Evolutionary conservation across 345 rosid species (phyloP), one percentile per base, ranked within the genome.

Genomic region (Gossypium anomalum): DNA sequence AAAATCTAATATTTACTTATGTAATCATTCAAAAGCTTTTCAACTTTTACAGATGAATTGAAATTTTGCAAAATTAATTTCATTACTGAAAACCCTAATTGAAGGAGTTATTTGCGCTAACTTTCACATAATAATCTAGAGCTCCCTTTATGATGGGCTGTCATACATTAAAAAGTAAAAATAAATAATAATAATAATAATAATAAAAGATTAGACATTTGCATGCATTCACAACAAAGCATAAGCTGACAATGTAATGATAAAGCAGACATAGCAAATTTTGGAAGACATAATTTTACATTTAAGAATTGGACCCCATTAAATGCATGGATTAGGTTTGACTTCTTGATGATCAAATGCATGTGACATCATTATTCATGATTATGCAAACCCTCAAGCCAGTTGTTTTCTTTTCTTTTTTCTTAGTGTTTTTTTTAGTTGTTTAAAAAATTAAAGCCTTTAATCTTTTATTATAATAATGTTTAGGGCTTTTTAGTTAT

Each of bases 271-370:
- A 23, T 2, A 1, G 57, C 58, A 68, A 51, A 16, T 3, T 49
- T 69, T 49, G 15, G 59, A 49, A 19, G 25, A 25, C 23, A 48
- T 25, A 15, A 48, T 68, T 68, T 25, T 23, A 16, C 60, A 56
- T 56, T 9, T 14, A 66, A 19, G 12, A 12, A 48, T 51, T 68
- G 83, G 83, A 60, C 73, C 82, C 82, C 3, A 56, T 3, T 5
- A 22, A 57, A 60, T 79, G 86, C 82, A 81, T 69, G 83, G 83
- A 82, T 79, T 78, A 77, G 83, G 79, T 85, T 84, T 86, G 89
- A 84, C 89, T 82, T 84, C 52, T 13, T 44, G 73, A 70, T 78
- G 70, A 77, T 78, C 48, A 76, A 52, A 55, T 66, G 53, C 81
- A 82, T 79, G 84, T 85, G 80, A 85, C 78, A 80, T 78, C 76